These are phyloP conservation scores for Physcomitrium patens DNA, from an alignment of 225 moss, liverwort and hornwort species.

Conservation along the genomic window DNA sequence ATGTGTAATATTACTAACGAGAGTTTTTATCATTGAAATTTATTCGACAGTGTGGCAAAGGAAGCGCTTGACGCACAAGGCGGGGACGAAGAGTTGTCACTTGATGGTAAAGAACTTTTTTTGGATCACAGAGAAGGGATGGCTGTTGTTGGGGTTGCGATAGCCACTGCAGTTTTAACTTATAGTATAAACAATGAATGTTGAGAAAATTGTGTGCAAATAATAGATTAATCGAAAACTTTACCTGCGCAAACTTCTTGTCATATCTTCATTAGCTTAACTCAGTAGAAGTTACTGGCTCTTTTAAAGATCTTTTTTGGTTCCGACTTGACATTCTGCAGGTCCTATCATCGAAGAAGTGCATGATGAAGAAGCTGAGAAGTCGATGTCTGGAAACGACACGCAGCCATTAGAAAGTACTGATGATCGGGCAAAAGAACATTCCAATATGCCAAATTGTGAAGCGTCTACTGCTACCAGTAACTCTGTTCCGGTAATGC, in stretches of 20 bases:
- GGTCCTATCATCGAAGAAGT: conserved; percentile 91
- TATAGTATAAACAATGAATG: not conserved
- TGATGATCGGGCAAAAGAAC: conserved; percentile 33
- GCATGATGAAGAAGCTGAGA: conserved; percentile 80
- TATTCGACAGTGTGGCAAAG: conserved; percentile 57
- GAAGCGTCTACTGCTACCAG: conserved; percentile 49
- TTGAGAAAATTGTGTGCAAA: conserved; percentile 7
- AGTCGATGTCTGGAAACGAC: conserved; percentile 36
- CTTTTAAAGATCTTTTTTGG: too few species aligned
- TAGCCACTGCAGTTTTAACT: conserved; percentile 8
- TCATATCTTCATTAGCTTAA: not conserved
- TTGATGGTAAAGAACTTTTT: conserved; percentile 53
- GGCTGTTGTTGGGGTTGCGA: not conserved
- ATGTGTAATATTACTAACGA: conserved; percentile 14
- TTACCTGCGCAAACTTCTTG: conserved; percentile 1
- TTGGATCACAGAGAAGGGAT: not conserved
- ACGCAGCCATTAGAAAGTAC: conserved; percentile 23
- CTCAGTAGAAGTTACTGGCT: not conserved
- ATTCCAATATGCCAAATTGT: conserved; percentile 23
- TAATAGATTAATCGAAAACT: not conserved
- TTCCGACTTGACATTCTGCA: conserved; percentile 29
- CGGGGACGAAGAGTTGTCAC: conserved; percentile 47
- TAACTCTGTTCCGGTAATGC: conserved; percentile 44
- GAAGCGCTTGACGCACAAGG: conserved; percentile 68
- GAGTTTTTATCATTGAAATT: not conserved